These are phyloP conservation scores for Zygoascus hellenicus DNA, from an alignment of 1,139 yeast genomes.

Conservation along the genomic window DNA sequence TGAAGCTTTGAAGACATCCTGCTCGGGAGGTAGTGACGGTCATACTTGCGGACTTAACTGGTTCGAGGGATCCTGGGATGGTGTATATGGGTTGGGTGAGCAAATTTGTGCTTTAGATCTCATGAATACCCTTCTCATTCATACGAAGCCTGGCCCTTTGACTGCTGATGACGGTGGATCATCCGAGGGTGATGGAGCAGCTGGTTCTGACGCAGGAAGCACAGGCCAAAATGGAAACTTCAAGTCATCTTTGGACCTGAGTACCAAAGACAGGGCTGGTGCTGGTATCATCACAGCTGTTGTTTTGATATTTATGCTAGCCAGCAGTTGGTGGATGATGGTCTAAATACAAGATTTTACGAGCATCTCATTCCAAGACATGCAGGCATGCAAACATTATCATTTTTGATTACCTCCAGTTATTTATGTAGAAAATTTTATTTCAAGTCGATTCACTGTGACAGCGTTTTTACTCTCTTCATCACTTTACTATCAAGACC, in stretches of 20 bases:
- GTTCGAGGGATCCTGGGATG: slow-evolving; percentile 54
- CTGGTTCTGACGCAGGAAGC: slow-evolving; percentile 25
- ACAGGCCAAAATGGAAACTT: slow-evolving; percentile 4
- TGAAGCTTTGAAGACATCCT: slow-evolving; percentile 61
- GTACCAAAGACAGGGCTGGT: slow-evolving; percentile 71
- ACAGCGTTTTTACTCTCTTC: neutral
- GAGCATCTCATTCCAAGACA: neutral
- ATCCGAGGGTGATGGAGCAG: slow-evolving; percentile 34
- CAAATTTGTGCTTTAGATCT: slow-evolving; percentile 71
- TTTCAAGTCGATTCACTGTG: too few species aligned
- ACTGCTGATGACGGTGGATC: slow-evolving; percentile 44
- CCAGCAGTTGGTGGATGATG: slow-evolving; percentile 69
- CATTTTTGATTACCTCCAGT: too few species aligned
- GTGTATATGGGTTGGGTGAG: slow-evolving; percentile 67
- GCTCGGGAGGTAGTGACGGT: slow-evolving; percentile 70
- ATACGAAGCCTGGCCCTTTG: slow-evolving; percentile 38
- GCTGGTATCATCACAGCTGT: slow-evolving; percentile 82
- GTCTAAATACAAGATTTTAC: slow-evolving; percentile 8
- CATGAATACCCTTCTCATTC: slow-evolving; percentile 44
- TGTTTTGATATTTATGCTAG: slow-evolving; percentile 59
- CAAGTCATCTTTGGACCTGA: slow-evolving; percentile 39
- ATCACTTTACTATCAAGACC: neutral
- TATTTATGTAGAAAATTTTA: too few species aligned
- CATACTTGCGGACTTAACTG: slow-evolving; percentile 72
- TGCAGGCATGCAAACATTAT: too few species aligned